A percentile compares a stretch with the other conserved stretches of the same genome.
phyloP scores from a whole-genome alignment of 257 asterid species.

The Nicotiana obtusifolia region DNA sequence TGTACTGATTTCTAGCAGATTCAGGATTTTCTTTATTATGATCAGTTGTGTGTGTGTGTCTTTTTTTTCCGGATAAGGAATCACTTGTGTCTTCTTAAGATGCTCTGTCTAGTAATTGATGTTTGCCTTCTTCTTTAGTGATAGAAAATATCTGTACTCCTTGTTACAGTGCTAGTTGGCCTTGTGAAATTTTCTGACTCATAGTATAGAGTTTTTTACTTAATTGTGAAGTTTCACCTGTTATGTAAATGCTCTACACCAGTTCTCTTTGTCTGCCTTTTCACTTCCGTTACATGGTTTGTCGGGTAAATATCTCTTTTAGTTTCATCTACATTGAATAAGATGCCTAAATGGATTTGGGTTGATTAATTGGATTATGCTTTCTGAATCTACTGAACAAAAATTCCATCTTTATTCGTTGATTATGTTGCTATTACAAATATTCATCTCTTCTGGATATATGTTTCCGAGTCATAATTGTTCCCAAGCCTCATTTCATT shows the following conservation, averaged over 20 bases:
- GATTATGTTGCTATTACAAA: not conserved
- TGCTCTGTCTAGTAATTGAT: not conserved
- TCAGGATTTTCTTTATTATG: no score
- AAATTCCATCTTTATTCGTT: not conserved
- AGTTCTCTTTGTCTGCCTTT: not conserved
- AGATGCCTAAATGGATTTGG: not conserved
- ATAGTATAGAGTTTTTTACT: not conserved
- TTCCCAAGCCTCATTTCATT: slow-evolving; percentile 5
- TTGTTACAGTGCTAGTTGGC: not conserved
- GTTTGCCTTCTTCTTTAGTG: not conserved
- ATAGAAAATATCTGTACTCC: not conserved
- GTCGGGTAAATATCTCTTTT: not conserved
- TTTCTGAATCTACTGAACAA: not conserved
- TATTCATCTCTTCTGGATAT: not conserved
- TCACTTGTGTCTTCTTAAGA: not conserved
- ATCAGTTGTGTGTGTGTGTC: no score
- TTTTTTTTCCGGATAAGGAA: no score
- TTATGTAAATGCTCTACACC: not conserved
- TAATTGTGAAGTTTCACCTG: not conserved
- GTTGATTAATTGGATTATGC: not conserved
- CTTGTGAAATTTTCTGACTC: not conserved
- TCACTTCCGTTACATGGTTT: not conserved
- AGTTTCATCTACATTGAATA: not conserved
- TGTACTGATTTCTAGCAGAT: no score
- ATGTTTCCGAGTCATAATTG: not conserved